Evolutionary conservation across 2,329 filamentous ascomycete genomes (phyloP).

Genomic region (Penicillium frequentans): DNA sequence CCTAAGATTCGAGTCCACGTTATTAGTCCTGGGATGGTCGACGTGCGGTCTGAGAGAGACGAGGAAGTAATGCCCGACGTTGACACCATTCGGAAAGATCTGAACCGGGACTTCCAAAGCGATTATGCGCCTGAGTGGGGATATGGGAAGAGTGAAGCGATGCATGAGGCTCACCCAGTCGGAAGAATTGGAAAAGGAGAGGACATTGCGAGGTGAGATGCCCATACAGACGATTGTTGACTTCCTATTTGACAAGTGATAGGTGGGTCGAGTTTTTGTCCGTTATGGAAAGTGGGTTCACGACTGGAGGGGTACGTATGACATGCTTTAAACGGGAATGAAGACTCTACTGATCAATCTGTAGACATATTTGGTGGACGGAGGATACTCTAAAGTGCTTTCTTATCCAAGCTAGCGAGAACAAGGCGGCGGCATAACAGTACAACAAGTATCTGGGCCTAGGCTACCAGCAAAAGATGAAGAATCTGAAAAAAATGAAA

Average conservation of each 20-base stretch:
- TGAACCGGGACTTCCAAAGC: conserved; percentile 4
- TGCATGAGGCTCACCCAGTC: conserved; percentile 1
- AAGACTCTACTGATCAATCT: background rate
- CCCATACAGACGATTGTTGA: too few species aligned
- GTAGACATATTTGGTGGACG: conserved; percentile 5
- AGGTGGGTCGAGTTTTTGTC: conserved; percentile 6
- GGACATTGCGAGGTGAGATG: background rate
- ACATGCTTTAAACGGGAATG: background rate
- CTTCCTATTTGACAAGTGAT: too few species aligned
- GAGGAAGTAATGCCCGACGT: background rate
- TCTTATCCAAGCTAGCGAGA: background rate
- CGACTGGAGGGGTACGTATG: conserved; percentile 3
- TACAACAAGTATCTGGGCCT: background rate
- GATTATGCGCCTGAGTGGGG: conserved; percentile 5
- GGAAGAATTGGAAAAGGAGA: conserved; percentile 6
- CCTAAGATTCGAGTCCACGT: conserved; percentile 3
- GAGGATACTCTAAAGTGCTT: conserved; percentile 5
- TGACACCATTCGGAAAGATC: background rate
- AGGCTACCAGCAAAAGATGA: background rate
- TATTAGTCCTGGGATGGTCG: conserved; percentile 4
- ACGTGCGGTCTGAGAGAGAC: conserved; percentile 5
- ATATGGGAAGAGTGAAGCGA: background rate
- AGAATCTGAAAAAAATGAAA: too few species aligned
- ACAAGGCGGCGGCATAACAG: background rate
- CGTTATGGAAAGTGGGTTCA: conserved; percentile 3